Conservation (phyloP, 2,329 filamentous ascomycete genomes). For the Amauroascus verrucosus region DNA sequence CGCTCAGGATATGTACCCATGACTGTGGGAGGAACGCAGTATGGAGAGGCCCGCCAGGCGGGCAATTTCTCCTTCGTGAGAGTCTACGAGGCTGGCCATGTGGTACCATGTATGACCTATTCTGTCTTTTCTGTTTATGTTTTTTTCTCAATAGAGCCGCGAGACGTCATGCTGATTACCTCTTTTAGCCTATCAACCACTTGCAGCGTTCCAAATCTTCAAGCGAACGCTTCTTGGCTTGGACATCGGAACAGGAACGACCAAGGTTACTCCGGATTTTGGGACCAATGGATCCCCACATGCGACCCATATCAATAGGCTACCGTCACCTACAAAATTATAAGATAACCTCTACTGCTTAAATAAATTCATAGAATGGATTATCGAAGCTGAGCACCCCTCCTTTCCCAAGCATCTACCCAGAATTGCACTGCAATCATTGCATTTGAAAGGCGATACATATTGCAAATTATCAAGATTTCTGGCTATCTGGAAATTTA, state of each 20-base stretch:
- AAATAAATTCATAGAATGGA: no score
- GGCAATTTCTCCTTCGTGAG: slow-evolving; percentile 42
- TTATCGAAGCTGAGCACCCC: background rate
- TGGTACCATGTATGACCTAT: background rate
- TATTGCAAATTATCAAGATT: no score
- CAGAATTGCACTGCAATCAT: no score
- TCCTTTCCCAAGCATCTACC: no score
- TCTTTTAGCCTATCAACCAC: background rate
- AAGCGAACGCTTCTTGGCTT: background rate
- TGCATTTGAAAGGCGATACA: no score
- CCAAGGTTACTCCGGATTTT: background rate
- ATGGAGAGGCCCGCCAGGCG: slow-evolving; percentile 34
- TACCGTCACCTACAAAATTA: background rate
- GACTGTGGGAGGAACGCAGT: slow-evolving; percentile 33
- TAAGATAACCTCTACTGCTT: background rate
- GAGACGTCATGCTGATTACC: background rate
- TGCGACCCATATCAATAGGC: background rate
- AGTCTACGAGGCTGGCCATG: slow-evolving; percentile 40
- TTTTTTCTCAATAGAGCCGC: background rate
- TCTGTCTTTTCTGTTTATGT: background rate
- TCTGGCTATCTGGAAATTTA: no score
- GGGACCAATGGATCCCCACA: background rate
- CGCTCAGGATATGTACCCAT: slow-evolving; percentile 42
- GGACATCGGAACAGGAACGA: background rate
- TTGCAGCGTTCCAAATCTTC: background rate